Base-by-base conservation (phyloP, 2,329 filamentous ascomycete genomes). In the Apiospora arundinis region DNA sequence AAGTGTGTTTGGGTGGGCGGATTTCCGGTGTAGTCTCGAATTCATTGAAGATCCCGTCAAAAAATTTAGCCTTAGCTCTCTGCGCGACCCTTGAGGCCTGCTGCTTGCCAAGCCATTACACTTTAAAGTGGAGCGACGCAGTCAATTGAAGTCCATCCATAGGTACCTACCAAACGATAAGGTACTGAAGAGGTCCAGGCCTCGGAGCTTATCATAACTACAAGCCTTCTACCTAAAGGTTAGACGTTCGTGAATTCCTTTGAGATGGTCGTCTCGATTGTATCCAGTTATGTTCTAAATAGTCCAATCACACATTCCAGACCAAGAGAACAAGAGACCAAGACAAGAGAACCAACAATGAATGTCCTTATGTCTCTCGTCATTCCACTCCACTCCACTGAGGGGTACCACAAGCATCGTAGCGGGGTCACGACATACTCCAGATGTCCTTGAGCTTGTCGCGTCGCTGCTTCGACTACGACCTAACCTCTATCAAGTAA, bases 1-100 rank as follows among this genome's bases (percentile, higher is more conserved):
- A 6, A 44, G 45, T 76, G 75, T 69, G 78, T 78, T 72, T 75
- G 75, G 77, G 78, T 74, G 45, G 37, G 56, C 14, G 69, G 21
- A 70, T 7, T 71, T 48, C 49, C 16, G 16, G 32, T 2, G n/a
- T 9, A 12, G 49, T 23, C 40, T 69, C 40, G 52, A 69, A 67
- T 56, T 70, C 32, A 56, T 69, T n/a, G 66, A 66, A 67, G 60
- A 70, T 45, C 42, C 4, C 32, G 21, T 25, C n/a, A 52, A 40
- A n/a, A 45, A 45, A 70, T 67, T 42, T 25, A n/a, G 56, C 32
- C 32, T 63, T 63, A 40, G 56, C 56, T 63, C 28, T 60, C 14
- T 14, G 52, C 25, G 14, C 52, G 28, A 63, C 32, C 56, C 56
- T 63, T 18, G 56, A 63, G 32, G 32, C 21, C n/a, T 21, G 9